A percentile compares a stretch with the other conserved stretches of the same genome.
Evolutionary conservation across 495 filamentous ascomycete species (phyloP).

Genomic region (Podospora australis): DNA sequence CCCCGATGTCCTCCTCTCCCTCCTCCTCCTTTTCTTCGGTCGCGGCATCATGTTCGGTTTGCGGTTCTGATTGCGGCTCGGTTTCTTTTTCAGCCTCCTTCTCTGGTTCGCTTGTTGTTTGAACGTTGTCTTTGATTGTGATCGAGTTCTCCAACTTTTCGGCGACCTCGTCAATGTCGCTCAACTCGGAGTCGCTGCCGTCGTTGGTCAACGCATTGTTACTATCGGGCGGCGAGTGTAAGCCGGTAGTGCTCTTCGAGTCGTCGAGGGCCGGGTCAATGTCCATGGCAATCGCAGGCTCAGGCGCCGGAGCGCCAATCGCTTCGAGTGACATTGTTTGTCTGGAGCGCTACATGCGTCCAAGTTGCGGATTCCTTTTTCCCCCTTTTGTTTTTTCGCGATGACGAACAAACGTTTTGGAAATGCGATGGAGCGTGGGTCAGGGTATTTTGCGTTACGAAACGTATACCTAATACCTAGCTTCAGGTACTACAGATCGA

Average conservation of each 20-base stretch:
- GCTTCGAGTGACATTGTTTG: constrained; percentile 34
- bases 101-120: constrained; percentile 6
- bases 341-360: constrained; percentile 32
- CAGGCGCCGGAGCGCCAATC: constrained; percentile 33
- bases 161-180: constrained; percentile 46
- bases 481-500: constrained; percentile 6
- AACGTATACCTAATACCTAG: neutral
- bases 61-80: constrained; percentile 3
- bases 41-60: constrained; percentile 22
- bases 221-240: constrained; percentile 47
- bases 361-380: constrained; percentile 7
- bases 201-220: constrained; percentile 45
- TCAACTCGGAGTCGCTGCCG: constrained; percentile 50
- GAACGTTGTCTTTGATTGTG: constrained; percentile 5
- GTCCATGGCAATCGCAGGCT: constrained; percentile 21
- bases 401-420: constrained; percentile 12
- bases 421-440: constrained; percentile 7
- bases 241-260: constrained; percentile 34
- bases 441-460: neutral
- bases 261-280: constrained; percentile 9
- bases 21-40: too few relatives aligned
- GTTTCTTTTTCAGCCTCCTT: neutral
- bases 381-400: neutral
- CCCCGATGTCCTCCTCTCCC: constrained; percentile 66
- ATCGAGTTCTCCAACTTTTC: constrained; percentile 22